These are phyloP conservation scores for Eucalyptus sp. DNA, from an alignment of 345 rosid genomes.

Conservation along the genomic window DNA sequence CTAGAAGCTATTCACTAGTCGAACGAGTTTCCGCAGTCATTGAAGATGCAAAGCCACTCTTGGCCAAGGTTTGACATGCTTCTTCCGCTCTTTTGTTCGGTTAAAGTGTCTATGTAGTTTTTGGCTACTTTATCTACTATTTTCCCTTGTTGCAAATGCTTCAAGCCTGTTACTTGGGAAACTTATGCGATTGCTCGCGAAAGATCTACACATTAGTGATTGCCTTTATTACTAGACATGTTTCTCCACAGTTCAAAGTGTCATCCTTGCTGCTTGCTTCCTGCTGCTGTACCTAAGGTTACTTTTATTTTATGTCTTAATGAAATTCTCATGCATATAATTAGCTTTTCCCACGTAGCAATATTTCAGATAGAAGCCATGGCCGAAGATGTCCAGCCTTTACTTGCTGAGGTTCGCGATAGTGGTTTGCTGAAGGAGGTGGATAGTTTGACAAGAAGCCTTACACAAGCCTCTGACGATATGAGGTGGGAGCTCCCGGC, in stretches of 20 bases:
- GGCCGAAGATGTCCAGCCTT: conserved; percentile 96
- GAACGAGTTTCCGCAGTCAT: conserved; percentile 73
- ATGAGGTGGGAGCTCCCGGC: conserved; percentile 40
- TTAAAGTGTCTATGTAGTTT: neutral
- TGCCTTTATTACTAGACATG: neutral
- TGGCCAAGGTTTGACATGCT: conserved; percentile 57
- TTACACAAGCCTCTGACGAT: conserved; percentile 82
- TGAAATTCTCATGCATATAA: neutral
- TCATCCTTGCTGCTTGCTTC: neutral
- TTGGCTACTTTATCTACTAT: neutral
- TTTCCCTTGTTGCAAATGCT: neutral
- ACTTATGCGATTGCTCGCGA: neutral
- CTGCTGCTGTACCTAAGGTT: neutral
- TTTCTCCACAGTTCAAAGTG: neutral
- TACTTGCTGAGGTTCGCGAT: conserved; percentile 77
- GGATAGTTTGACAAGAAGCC: conserved; percentile 72
- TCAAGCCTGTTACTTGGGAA: neutral
- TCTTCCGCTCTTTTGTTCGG: neutral
- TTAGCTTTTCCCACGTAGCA: neutral
- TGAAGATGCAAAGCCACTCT: conserved; percentile 85
- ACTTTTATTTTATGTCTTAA: conserved; percentile 26
- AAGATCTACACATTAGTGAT: neutral
- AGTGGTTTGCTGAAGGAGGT: conserved; percentile 87
- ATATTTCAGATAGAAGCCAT: conserved; percentile 89
- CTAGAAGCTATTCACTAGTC: conserved; percentile 49